Evolutionary conservation across 106 monocot genomes (phyloP).

Genomic region (Dioscorea zingiberensis): DNA sequence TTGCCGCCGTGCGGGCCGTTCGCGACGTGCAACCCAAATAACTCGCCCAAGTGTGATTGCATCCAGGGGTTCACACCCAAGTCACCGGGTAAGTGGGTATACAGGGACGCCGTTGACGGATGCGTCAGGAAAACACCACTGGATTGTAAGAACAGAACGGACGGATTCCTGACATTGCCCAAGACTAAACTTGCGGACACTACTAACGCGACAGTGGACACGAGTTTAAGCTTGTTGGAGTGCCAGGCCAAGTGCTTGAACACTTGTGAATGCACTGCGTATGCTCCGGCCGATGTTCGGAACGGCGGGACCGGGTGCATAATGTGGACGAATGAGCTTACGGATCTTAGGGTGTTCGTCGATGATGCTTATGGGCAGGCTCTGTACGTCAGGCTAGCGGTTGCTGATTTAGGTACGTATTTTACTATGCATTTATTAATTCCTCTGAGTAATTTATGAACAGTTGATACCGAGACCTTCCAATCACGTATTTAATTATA

Average conservation of each 20-base stretch:
- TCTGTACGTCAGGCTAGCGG: neutral
- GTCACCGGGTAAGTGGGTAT: neutral
- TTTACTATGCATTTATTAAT: too few species aligned
- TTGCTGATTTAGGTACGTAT: neutral
- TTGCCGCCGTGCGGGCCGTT: neutral
- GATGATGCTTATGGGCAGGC: neutral
- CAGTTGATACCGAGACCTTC: too few species aligned
- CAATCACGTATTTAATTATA: too few species aligned
- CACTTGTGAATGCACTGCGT: neutral
- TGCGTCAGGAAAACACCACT: neutral
- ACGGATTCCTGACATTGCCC: neutral
- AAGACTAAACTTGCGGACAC: neutral
- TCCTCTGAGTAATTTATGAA: too few species aligned
- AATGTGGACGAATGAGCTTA: neutral
- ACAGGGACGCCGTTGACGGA: neutral
- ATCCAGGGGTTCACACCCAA: neutral
- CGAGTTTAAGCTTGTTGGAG: neutral
- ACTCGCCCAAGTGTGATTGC: neutral
- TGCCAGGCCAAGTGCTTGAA: neutral
- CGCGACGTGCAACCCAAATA: neutral
- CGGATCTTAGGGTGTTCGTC: neutral
- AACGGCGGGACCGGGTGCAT: neutral
- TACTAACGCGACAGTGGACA: neutral
- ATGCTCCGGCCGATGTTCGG: neutral
- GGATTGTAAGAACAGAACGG: neutral